Percentiles rank a stretch among this genome's conserved stretches.
Conservation (phyloP, 805 yeast genomes). For the Brettanomyces sp. region DNA sequence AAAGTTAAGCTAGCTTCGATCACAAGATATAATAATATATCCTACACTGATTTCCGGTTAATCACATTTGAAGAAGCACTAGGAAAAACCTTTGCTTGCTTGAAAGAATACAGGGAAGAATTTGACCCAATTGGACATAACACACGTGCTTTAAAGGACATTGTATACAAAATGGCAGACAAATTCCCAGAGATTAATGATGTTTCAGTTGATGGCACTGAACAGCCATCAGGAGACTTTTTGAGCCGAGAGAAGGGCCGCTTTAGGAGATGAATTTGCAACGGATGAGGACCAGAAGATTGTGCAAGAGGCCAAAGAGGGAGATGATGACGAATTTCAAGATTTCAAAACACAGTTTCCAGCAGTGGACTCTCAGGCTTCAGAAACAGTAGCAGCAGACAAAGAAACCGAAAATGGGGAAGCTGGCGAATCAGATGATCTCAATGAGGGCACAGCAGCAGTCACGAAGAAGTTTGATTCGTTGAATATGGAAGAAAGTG, state of each 20-base stretch:
- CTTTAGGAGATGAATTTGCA: conserved; percentile 62
- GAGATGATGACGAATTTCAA: conserved; percentile 36
- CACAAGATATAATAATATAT: too few species aligned
- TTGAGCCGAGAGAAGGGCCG: conserved; percentile 57
- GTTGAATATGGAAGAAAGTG: conserved; percentile 39
- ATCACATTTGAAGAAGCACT: too few species aligned
- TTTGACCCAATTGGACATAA: neutral
- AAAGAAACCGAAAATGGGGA: conserved; percentile 10
- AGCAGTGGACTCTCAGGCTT: conserved; percentile 30
- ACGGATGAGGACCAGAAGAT: conserved; percentile 43
- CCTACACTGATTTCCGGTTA: too few species aligned
- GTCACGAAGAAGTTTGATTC: conserved; percentile 26
- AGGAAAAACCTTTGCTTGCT: neutral
- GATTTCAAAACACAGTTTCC: conserved; percentile 62
- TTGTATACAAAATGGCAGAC: conserved; percentile 44
- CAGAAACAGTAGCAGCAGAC: neutral
- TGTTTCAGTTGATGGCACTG: conserved; percentile 28
- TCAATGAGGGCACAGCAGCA: conserved; percentile 3
- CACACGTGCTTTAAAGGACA: neutral
- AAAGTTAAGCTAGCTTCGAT: too few species aligned
- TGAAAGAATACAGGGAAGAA: neutral
- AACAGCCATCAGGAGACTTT: conserved; percentile 36
- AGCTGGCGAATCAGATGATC: conserved; percentile 7
- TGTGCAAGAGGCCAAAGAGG: conserved; percentile 29
- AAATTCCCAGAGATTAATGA: conserved; percentile 66